Percentiles rank a stretch among this genome's conserved stretches.
These are phyloP conservation scores for Pythium dissotocum DNA, from an alignment of 352 stramenopile genomes.

Conservation along the genomic window DNA sequence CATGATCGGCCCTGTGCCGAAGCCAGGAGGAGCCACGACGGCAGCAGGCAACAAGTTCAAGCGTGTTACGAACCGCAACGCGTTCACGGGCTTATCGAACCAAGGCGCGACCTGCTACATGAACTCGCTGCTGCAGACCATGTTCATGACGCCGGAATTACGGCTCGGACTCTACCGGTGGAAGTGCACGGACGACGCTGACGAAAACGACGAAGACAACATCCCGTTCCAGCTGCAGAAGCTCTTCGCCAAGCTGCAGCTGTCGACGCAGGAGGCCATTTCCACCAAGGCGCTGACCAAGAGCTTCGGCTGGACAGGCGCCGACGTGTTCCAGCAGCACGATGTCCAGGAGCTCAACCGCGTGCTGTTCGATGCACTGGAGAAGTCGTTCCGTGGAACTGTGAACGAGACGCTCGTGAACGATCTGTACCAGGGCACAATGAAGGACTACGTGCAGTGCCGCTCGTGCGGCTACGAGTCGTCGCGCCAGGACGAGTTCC, in stretches of 20 bases:
- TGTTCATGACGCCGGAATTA: slow-evolving; percentile 91
- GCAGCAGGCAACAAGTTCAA: slow-evolving; percentile 13
- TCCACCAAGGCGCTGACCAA: slow-evolving; percentile 87
- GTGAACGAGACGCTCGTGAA: slow-evolving; percentile 88
- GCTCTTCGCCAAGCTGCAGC: slow-evolving; percentile 90
- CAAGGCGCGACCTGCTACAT: slow-evolving; percentile 94
- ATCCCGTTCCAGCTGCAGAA: slow-evolving; percentile 91
- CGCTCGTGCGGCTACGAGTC: slow-evolving; percentile 83
- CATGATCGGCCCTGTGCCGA: slow-evolving; percentile 17
- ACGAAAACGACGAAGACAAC: slow-evolving; percentile 70
- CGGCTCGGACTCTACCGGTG: slow-evolving; percentile 81
- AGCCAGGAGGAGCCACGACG: slow-evolving; percentile 1
- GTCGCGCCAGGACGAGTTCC: slow-evolving; percentile 83
- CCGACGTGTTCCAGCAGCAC: slow-evolving; percentile 90
- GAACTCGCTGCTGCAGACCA: slow-evolving; percentile 92
- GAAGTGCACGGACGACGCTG: slow-evolving; percentile 43
- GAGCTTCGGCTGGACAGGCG: slow-evolving; percentile 91
- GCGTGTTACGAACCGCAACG: slow-evolving; percentile 29
- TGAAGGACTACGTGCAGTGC: slow-evolving; percentile 92
- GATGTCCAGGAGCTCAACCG: slow-evolving; percentile 91
- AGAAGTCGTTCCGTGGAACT: slow-evolving; percentile 86
- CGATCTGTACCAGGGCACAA: slow-evolving; percentile 76
- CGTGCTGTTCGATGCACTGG: slow-evolving; percentile 91
- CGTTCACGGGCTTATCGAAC: slow-evolving; percentile 85
- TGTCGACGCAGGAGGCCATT: slow-evolving; percentile 69